Conservation (phyloP, 441 rosid species). For the Croton setiger region DNA sequence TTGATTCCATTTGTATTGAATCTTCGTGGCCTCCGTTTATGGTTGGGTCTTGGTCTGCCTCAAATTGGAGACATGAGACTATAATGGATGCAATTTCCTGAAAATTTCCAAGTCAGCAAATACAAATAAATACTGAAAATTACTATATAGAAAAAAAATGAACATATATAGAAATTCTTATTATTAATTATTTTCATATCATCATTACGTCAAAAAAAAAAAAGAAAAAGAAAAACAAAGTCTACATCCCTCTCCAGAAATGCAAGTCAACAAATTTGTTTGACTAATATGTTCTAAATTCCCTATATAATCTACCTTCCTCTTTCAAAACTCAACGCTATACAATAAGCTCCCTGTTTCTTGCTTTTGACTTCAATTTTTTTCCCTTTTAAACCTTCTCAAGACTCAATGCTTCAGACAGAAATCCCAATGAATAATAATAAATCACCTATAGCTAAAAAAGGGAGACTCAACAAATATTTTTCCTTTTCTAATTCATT, state of each 20-base stretch:
- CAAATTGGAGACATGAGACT: no score
- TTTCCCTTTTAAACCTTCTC: no score
- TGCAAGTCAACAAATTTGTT: slow-evolving; percentile 17
- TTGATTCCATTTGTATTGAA: no score
- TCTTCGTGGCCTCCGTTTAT: no score
- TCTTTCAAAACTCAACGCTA: slow-evolving; percentile 2
- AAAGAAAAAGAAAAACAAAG: background rate
- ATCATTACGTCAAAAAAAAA: background rate
- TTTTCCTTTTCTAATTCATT: slow-evolving; percentile 25
- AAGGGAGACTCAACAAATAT: slow-evolving; percentile 26
- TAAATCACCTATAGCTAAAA: slow-evolving; percentile 8
- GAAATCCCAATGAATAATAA: slow-evolving; percentile 16
- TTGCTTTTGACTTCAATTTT: no score
- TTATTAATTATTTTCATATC: background rate
- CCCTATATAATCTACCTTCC: slow-evolving; percentile 7
- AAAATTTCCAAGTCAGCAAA: no score
- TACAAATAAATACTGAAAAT: no score
- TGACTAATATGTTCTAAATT: background rate
- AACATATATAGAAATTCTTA: no score
- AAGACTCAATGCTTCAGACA: slow-evolving; percentile 15
- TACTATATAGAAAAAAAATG: no score
- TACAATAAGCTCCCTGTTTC: slow-evolving; percentile 7
- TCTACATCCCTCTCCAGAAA: background rate
- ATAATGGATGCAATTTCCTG: no score
- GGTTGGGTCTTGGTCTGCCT: no score